Conservation (phyloP, 768 basidiomycete species). For the Boletus vermiculosoides region DNA sequence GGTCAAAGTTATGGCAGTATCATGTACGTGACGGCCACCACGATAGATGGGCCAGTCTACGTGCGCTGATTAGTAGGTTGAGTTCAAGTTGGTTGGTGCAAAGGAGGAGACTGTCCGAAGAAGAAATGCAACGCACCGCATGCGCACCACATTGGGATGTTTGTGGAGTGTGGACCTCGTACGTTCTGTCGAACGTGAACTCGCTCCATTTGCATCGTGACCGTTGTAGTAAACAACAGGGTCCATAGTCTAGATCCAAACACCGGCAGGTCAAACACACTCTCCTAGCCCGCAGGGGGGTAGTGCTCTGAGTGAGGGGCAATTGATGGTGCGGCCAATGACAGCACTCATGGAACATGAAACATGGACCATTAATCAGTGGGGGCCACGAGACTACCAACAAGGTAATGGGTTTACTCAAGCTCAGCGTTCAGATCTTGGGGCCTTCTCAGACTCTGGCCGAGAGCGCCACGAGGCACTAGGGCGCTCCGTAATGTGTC, state of each 20-base stretch:
- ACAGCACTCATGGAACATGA: background rate
- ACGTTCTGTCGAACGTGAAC: background rate
- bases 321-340: background rate
- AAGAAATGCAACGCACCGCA: background rate
- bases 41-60: background rate
- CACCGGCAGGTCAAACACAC: background rate
- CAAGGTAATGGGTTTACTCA: background rate
- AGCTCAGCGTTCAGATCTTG: background rate
- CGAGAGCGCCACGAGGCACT: conserved; percentile 2
- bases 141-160: background rate
- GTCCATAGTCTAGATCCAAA: background rate
- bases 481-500: background rate
- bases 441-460: background rate
- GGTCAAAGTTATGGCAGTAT: no score
- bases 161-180: background rate
- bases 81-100: background rate
- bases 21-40: background rate
- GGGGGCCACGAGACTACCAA: background rate
- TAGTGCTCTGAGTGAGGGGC: background rate
- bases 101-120: background rate
- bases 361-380: background rate
- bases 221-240: background rate
- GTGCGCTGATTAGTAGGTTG: background rate
- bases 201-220: background rate
- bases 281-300: no score